These are phyloP conservation scores for Leishmania braziliensis DNA, from an alignment of 208 protist species.

Conservation along the genomic window DNA sequence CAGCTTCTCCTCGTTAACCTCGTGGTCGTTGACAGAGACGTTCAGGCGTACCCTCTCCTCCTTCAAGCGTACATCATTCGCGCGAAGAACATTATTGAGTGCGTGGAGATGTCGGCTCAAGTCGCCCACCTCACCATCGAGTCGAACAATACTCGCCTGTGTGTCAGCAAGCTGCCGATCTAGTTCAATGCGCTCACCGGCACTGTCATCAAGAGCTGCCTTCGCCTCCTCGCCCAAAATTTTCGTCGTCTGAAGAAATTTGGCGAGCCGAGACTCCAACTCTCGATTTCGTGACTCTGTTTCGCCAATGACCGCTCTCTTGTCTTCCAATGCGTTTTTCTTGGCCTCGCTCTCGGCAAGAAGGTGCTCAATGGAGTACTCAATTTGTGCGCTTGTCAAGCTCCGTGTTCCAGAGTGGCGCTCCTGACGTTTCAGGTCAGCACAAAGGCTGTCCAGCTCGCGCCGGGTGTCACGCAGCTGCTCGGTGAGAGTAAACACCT, in stretches of 20 bases:
- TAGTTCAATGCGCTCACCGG: conserved; percentile 62
- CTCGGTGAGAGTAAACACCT: conserved; percentile 68
- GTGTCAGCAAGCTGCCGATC: conserved; percentile 59
- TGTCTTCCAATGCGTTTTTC: conserved; percentile 44
- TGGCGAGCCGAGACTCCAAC: conserved; percentile 47
- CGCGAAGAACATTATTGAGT: conserved; percentile 49
- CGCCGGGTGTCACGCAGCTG: conserved; percentile 60
- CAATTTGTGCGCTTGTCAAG: conserved; percentile 59
- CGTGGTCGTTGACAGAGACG: conserved; percentile 36
- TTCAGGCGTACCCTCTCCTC: conserved; percentile 57
- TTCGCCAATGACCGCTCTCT: conserved; percentile 39
- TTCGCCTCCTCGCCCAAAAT: conserved; percentile 49
- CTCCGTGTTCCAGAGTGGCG: conserved; percentile 39
- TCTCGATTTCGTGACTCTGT: conserved; percentile 60
- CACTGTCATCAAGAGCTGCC: conserved; percentile 36
- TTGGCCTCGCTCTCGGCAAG: conserved; percentile 49
- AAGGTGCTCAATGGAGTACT: conserved; percentile 69
- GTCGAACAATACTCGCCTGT: conserved; percentile 41
- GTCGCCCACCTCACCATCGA: conserved; percentile 61
- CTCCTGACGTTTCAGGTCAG: conserved; percentile 49
- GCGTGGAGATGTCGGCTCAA: conserved; percentile 48
- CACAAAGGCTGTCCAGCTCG: conserved; percentile 52
- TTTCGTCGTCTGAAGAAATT: conserved; percentile 50
- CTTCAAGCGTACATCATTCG: conserved; percentile 47
- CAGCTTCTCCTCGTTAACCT: conserved; percentile 52